Evolutionary conservation across 2,329 filamentous ascomycete genomes (phyloP), one percentile per base, ranked within the genome.

Genomic region (Colletotrichum ledebouriae): DNA sequence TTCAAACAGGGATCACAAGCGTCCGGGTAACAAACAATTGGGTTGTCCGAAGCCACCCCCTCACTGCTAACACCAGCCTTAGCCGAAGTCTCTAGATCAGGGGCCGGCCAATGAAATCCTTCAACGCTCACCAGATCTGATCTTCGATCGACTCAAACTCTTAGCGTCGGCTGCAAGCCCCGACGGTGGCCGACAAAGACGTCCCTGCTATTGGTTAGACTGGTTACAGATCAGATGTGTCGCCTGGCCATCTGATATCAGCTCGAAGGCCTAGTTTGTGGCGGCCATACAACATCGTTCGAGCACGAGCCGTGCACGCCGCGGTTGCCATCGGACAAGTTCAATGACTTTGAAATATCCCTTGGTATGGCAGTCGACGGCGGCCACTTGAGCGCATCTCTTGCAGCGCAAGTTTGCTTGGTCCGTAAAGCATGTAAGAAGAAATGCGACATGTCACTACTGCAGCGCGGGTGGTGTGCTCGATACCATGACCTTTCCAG

Each of bases 121-220:
- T 22, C 12, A 29, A 22, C 10, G 15, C 3, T 47, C 13, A 1
- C 29, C n/a, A 25, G 20, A 37, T 66, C 13, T 57, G 22, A n/a
- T 22, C 17, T 34, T 17, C 20, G 22, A 22, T 17, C 22, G 4
- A 11, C 37, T 39, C 37, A 39, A 12, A 9, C 37, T 39, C 25
- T 33, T 57, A 58, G 59, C 52, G 52, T 41, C 52, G 44, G 41
- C 63, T 55, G 39, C 63, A 65, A 52, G 39, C 25, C 41, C 47
- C 57, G 39, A 53, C 47, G 25, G 12, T 56, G 39, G 39, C 57
- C 57, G 56, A 53, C 39, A 13, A 15, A 5, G 41, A 29, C 22
- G 17, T 4, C 9, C 15, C 29, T n/a, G 5, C 7, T n/a, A 58
- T 25, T 20, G 34, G 47, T n/a, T 47, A 39, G 41, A 20, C 41